Evolutionary conservation across 139 green algal genomes (phyloP).

Genomic region (Micractinium conductrix): DNA sequence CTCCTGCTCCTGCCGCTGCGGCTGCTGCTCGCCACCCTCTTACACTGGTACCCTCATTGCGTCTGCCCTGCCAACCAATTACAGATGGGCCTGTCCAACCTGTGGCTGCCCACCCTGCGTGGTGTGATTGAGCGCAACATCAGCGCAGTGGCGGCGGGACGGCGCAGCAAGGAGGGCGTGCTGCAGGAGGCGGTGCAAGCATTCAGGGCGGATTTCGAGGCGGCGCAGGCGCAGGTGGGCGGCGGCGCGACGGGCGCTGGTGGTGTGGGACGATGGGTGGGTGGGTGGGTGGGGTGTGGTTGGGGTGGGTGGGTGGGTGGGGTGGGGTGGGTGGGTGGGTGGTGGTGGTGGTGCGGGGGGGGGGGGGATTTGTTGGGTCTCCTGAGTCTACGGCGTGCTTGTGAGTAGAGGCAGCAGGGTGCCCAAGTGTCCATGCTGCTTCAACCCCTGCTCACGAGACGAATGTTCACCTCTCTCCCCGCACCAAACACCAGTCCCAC

Average conservation of each 20-base stretch:
- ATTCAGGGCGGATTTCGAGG: constrained; percentile 69
- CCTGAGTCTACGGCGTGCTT: too few species aligned
- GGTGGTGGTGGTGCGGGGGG: too few species aligned
- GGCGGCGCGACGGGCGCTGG: too few species aligned
- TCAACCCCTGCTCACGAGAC: too few species aligned
- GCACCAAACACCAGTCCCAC: constrained; percentile 9
- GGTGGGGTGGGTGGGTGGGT: too few species aligned
- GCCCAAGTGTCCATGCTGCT: too few species aligned
- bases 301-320: neutral
- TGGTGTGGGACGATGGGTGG: neutral
- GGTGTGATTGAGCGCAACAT: constrained; percentile 91
- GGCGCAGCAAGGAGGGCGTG: constrained; percentile 55
- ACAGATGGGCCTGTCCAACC: constrained; percentile 85
- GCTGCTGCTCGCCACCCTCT: too few species aligned
- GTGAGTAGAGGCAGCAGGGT: too few species aligned
- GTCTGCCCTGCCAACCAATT: too few species aligned
- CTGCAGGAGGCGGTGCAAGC: constrained; percentile 70
- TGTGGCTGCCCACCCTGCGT: constrained; percentile 83
- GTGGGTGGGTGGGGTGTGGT: neutral
- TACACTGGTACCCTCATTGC: too few species aligned
- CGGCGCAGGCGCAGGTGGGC: constrained; percentile 50
- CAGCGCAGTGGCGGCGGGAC: constrained; percentile 62
- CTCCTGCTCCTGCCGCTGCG: too few species aligned
- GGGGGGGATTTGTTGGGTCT: too few species aligned
- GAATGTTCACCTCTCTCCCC: neutral